phyloP scores from a whole-genome alignment of 164 flowering plant species.

The Piper longum region DNA sequence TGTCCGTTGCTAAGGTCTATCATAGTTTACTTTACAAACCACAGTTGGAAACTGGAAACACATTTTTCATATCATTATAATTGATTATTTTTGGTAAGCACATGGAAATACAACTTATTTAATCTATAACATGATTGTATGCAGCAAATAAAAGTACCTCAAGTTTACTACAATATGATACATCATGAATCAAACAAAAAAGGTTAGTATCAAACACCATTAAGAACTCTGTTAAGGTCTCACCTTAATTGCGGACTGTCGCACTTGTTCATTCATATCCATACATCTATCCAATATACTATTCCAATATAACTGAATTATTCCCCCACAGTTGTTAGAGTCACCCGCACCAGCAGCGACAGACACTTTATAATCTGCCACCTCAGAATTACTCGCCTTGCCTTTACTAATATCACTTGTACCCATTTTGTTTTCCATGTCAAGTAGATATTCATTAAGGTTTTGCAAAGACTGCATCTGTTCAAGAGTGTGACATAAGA shows the following conservation, averaged over 20 bases:
- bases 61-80: too few species aligned
- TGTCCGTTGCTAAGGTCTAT: too few species aligned
- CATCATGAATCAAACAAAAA: too few species aligned
- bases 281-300: slow-evolving; percentile 61
- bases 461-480: slow-evolving; percentile 94
- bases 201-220: too few species aligned
- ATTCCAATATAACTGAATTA: slow-evolving; percentile 84
- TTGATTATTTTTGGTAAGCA: too few species aligned
- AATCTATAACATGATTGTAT: too few species aligned
- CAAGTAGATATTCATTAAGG: slow-evolving; percentile 82
- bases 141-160: too few species aligned
- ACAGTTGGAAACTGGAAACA: too few species aligned
- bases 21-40: too few species aligned
- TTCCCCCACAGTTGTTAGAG: slow-evolving; percentile 93
- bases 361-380: slow-evolving; percentile 49
- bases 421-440: slow-evolving; percentile 84
- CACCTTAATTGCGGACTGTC: slow-evolving; percentile 83
- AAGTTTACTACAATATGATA: too few species aligned
- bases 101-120: too few species aligned
- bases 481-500: slow-evolving; percentile 12
- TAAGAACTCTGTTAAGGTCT: slow-evolving; percentile 1
- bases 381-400: slow-evolving; percentile 20
- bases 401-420: slow-evolving; percentile 25
- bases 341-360: slow-evolving; percentile 99
- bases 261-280: slow-evolving; percentile 69